These are phyloP conservation scores for Coemansia pectinata DNA, from an alignment of 192 early-diverging fungal genomes.

Conservation along the genomic window DNA sequence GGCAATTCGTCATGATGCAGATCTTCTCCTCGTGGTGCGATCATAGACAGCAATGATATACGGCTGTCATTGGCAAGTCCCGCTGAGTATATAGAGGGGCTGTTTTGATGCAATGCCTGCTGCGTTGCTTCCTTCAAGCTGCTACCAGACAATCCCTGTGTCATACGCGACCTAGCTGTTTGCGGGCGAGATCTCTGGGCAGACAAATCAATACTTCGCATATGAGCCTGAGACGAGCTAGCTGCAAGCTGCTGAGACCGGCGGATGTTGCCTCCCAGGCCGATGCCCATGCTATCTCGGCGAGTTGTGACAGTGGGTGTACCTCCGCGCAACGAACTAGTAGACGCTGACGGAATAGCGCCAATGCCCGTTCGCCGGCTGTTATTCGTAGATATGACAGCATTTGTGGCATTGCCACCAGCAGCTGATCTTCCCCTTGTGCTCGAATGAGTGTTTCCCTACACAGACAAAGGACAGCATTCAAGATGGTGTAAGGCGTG, in stretches of 20 bases:
- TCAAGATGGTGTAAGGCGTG: not conserved
- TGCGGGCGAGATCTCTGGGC: conserved; percentile 32
- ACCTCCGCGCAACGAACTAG: conserved; percentile 10
- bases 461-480: conserved; percentile 4
- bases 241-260: conserved; percentile 29
- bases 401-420: conserved; percentile 1
- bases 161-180: conserved; percentile 44
- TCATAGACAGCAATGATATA: conserved; percentile 49
- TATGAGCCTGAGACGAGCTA: conserved; percentile 14
- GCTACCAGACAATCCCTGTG: conserved; percentile 30
- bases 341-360: not conserved
- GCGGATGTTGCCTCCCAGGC: conserved; percentile 23
- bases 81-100: conserved; percentile 25
- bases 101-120: conserved; percentile 9
- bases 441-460: conserved; percentile 46
- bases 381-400: not conserved
- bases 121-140: conserved; percentile 39
- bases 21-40: conserved; percentile 19
- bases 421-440: conserved; percentile 16
- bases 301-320: conserved; percentile 13
- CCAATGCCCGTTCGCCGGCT: not conserved
- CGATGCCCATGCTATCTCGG: conserved; percentile 22
- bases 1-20: not conserved
- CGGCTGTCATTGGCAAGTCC: conserved; percentile 34
- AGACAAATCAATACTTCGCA: conserved; percentile 25